A percentile compares a stretch with the other conserved stretches of the same genome.
phyloP scores from a whole-genome alignment of 2,329 filamentous ascomycete genomes.

The Cucurbitaria berberidis region DNA sequence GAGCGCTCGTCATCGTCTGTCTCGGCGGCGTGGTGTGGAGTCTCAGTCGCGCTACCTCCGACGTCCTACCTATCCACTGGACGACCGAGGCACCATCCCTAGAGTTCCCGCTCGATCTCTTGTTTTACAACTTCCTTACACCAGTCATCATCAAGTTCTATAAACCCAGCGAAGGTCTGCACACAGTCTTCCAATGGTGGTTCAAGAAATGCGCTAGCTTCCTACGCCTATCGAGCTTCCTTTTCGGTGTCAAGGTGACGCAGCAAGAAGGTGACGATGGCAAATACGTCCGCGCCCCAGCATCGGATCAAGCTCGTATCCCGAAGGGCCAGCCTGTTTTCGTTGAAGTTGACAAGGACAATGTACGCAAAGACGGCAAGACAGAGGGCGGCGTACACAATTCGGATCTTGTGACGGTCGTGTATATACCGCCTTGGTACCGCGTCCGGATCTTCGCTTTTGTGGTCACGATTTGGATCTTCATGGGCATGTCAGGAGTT shows the following conservation, averaged over 20 bases:
- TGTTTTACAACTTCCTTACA: conserved; percentile 97
- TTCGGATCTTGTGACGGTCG: conserved; percentile 58
- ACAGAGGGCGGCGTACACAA: conserved; percentile 48
- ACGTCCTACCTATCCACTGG: conserved; percentile 89
- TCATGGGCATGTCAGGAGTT: conserved; percentile 87
- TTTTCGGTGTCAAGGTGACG: conserved; percentile 80
- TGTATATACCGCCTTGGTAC: conserved; percentile 84
- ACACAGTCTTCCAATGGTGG: conserved; percentile 94
- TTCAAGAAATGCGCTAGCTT: conserved; percentile 83
- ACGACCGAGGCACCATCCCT: conserved; percentile 89
- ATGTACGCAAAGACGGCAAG: conserved; percentile 68
- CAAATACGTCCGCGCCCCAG: conserved; percentile 87
- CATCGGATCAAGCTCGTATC: conserved; percentile 92
- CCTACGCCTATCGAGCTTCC: conserved; percentile 85
- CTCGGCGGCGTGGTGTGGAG: conserved; percentile 96
- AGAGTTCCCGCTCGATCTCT: conserved; percentile 90
- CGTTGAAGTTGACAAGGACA: conserved; percentile 72
- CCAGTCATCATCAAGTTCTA: conserved; percentile 84
- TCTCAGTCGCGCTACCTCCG: conserved; percentile 70
- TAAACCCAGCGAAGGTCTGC: conserved; percentile 82
- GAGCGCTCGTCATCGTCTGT: conserved; percentile 88
- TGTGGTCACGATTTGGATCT: conserved; percentile 89
- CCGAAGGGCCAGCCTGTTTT: conserved; percentile 85
- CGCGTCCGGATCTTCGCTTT: conserved; percentile 80
- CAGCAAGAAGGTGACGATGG: conserved; percentile 88